Percentiles rank a stretch among this genome's conserved stretches.
Evolutionary conservation across 805 yeast genomes (phyloP).

Genomic region (Teunomyces funiuensis): DNA sequence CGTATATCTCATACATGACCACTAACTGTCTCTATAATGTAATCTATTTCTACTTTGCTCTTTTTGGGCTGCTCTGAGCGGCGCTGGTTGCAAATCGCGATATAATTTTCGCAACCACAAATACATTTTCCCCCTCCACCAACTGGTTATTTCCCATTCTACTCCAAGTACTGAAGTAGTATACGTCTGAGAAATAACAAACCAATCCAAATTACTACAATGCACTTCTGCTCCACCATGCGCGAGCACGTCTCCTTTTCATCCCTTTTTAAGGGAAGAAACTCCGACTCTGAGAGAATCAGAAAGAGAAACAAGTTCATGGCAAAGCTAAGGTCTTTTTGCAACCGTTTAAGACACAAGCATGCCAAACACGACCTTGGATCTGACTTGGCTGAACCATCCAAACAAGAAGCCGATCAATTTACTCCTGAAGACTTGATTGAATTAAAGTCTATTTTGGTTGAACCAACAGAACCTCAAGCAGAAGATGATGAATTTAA

Average conservation of each 20-base stretch:
- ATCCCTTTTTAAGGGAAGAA: not conserved
- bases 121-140: not conserved
- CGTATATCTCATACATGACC: no score
- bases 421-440: not conserved
- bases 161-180: not conserved
- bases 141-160: not conserved
- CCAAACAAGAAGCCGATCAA: not conserved
- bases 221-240: not conserved
- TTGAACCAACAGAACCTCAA: not conserved
- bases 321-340: not conserved
- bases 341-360: not conserved
- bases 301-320: not conserved
- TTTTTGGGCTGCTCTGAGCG: no score
- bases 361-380: not conserved
- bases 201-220: not conserved
- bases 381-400: not conserved
- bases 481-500: not conserved
- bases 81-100: slow-evolving; percentile 1
- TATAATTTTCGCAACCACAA: slow-evolving; percentile 4
- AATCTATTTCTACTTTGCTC: not conserved
- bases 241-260: not conserved
- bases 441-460: not conserved
- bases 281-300: not conserved
- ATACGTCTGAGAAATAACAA: not conserved
- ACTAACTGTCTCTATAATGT: no score